phyloP scores from a whole-genome alignment of 2,329 filamentous ascomycete genomes.

The Cladosporium phlei region DNA sequence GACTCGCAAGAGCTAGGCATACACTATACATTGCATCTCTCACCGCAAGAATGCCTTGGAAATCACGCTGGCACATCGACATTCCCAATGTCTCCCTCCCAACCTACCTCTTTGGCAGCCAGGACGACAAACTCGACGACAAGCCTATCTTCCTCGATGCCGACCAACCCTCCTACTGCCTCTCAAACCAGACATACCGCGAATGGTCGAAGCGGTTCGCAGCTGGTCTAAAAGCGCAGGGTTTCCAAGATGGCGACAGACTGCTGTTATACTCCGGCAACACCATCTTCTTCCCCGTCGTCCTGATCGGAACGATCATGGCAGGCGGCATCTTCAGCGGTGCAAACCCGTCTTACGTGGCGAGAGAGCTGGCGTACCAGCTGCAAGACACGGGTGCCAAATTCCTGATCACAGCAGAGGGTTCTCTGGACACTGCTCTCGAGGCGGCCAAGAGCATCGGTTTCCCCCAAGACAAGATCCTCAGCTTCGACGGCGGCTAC shows the following conservation, averaged over 20 bases:
- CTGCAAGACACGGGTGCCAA: conserved; percentile 64
- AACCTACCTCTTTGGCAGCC: conserved; percentile 49
- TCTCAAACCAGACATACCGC: conserved; percentile 62
- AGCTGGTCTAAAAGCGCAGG: conserved; percentile 57
- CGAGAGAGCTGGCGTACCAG: conserved; percentile 70
- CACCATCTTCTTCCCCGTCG: conserved; percentile 64
- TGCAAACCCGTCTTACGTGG: conserved; percentile 65
- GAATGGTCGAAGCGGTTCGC: conserved; percentile 69
- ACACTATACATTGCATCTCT: no score
- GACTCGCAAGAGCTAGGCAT: no score
- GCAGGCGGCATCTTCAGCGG: conserved; percentile 74
- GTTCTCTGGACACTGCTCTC: conserved; percentile 57
- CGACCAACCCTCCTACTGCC: conserved; percentile 59
- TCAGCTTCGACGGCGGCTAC: conserved; percentile 57
- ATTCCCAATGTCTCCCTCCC: conserved; percentile 44
- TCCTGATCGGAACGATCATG: conserved; percentile 70
- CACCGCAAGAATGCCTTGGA: conserved; percentile 45
- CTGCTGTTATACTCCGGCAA: conserved; percentile 71
- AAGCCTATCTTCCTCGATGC: conserved; percentile 58
- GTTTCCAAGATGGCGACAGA: conserved; percentile 63
- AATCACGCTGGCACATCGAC: conserved; percentile 46
- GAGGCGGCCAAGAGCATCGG: conserved; percentile 60
- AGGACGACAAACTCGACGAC: conserved; percentile 34
- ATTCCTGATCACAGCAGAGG: conserved; percentile 61
- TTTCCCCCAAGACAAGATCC: conserved; percentile 54